Base-by-base conservation (phyloP, 225 moss, liverwort and hornwort genomes). In the Marchantia paleacea region DNA sequence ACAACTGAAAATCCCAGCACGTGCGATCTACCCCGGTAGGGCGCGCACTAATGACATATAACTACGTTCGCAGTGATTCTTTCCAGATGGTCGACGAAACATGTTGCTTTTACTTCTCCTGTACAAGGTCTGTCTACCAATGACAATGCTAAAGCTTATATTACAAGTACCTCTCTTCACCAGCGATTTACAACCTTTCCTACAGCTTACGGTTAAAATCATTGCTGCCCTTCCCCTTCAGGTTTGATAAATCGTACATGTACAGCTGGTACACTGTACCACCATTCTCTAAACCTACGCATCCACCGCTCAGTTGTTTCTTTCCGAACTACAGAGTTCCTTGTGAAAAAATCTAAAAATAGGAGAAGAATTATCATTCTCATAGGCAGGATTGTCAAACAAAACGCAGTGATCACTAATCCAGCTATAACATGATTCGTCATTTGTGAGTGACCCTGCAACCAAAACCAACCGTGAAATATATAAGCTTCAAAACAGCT, bases 211-310 rank as follows among this genome's bases (percentile, higher is more conserved):
- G 20, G 18, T 26, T 22, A 74, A 64, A 55, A 80, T 80, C 47
- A 62, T 50, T 62, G 28, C 25, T 81, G 26, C 28, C 55, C 76
- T 29, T 80, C 80, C 9, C 65, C 91, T 30, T 81, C 78, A 15
- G 88, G 86, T 85, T 91, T 94, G 51, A 88, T 77, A 81, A 95
- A 93, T 29, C 97, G 89, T 70, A 97, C 95, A 64, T 90, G 86
- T 52, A 90, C 95, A 55, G 93, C 95, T 61, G 97, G 97, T 61
- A 97, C 94, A 82, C 89, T 90, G 76, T 95, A 90, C 97, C 97
- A 97, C 97, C 97, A 97, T 80, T 97, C 97, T 63, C 78, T 88
- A 4, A 93, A 26, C 64, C 97, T 87, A 24, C 97, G 87, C 12
- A 86, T 51, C 39, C 89, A 79, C 15, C 91, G 89, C 26, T 87